Evolutionary conservation across 2,329 filamentous ascomycete genomes (phyloP).

Genomic region (Ceratocystis harringtonii): DNA sequence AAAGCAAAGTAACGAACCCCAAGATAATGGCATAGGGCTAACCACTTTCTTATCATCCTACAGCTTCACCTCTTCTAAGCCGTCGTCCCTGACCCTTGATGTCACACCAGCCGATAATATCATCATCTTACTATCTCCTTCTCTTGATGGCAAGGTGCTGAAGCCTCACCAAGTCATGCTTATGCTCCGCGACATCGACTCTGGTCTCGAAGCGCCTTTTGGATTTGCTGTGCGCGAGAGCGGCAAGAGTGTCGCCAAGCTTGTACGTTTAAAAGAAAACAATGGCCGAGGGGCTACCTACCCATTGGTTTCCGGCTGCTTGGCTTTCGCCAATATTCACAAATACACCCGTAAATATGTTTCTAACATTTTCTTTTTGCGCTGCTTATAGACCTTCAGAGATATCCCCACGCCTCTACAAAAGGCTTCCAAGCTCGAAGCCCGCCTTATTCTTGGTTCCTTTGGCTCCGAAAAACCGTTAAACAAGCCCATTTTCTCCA

Average conservation of each 20-base stretch:
- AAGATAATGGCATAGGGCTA: neutral
- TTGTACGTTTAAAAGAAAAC: conserved; percentile 43
- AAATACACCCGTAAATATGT: conserved; percentile 18
- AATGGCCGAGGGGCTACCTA: neutral
- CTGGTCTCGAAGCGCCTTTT: conserved; percentile 75
- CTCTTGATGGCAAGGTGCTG: conserved; percentile 63
- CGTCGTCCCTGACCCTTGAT: conserved; percentile 44
- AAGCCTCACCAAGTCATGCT: conserved; percentile 91
- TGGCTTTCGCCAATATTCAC: neutral
- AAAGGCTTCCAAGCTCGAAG: conserved; percentile 50
- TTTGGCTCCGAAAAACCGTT: conserved; percentile 62
- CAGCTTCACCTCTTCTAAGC: conserved; percentile 35
- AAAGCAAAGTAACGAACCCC: neutral
- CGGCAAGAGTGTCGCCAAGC: conserved; percentile 70
- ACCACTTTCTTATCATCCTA: neutral
- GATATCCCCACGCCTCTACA: conserved; percentile 79
- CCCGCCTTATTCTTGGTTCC: conserved; percentile 71
- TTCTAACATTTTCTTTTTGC: conserved; percentile 4
- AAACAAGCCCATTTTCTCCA: conserved; percentile 55
- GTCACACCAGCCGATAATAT: conserved; percentile 57
- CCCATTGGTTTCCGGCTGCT: neutral
- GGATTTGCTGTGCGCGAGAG: conserved; percentile 70
- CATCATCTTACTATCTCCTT: conserved; percentile 68
- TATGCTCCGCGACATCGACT: conserved; percentile 56
- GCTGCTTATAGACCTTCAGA: conserved; percentile 53